Percentiles rank a stretch among this genome's conserved stretches.
These are phyloP conservation scores for Aspergillus melleus DNA, from an alignment of 2,329 filamentous ascomycete genomes.

Conservation along the genomic window DNA sequence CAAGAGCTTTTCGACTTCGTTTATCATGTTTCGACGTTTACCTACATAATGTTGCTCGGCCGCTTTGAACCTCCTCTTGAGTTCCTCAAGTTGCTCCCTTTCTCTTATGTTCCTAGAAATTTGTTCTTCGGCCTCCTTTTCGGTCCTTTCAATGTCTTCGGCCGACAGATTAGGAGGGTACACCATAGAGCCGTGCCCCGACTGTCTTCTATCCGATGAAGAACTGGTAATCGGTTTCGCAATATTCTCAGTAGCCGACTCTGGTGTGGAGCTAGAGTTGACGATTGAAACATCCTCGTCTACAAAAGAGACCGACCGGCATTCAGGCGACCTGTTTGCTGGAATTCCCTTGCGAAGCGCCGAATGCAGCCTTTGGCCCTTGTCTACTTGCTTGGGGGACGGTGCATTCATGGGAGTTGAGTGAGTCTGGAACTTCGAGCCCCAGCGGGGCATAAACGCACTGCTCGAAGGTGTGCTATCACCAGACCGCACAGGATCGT, in stretches of 20 bases:
- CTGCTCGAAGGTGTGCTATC: slow-evolving; percentile 8
- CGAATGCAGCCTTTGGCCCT: slow-evolving; percentile 19
- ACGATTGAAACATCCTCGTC: slow-evolving; percentile 16
- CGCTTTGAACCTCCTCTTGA: too few species aligned
- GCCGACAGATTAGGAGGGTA: slow-evolving; percentile 16
- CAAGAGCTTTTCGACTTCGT: too few species aligned
- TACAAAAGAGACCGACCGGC: slow-evolving; percentile 30
- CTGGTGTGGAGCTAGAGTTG: slow-evolving; percentile 9
- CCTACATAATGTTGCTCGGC: slow-evolving; percentile 11
- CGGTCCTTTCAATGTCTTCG: slow-evolving; percentile 10
- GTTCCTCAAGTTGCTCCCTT: too few species aligned
- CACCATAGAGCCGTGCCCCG: slow-evolving; percentile 9
- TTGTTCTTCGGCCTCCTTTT: slow-evolving; percentile 15
- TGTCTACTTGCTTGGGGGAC: slow-evolving; percentile 15
- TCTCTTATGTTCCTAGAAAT: too few species aligned
- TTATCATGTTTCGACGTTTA: too few species aligned
- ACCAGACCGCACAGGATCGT: slow-evolving; percentile 8
- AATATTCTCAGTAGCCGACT: slow-evolving; percentile 4
- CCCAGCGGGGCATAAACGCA: slow-evolving; percentile 6
- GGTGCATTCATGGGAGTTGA: slow-evolving; percentile 13
- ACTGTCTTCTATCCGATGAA: slow-evolving; percentile 3
- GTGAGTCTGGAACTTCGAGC: slow-evolving; percentile 8
- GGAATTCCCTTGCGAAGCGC: slow-evolving; percentile 28
- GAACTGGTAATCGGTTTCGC: slow-evolving; percentile 3
- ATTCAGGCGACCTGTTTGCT: slow-evolving; percentile 11